Conservation (phyloP, 2,329 filamentous ascomycete species). For the Curvularia lunata region DNA sequence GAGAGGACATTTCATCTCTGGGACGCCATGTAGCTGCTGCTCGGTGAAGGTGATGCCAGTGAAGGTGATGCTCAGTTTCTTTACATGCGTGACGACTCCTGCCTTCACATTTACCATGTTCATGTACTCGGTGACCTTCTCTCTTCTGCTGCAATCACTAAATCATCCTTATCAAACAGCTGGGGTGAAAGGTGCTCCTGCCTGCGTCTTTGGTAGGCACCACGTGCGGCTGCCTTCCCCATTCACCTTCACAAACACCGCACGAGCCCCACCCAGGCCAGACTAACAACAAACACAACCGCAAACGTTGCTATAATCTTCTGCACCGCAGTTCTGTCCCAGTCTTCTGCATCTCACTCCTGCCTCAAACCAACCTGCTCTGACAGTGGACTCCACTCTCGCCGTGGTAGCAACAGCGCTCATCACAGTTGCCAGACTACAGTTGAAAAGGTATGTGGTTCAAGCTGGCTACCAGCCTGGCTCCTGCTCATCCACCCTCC, state of each 20-base stretch:
- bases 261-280: background rate
- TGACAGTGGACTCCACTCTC: background rate
- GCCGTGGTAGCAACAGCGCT: background rate
- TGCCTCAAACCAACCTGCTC: background rate
- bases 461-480: too few relatives aligned
- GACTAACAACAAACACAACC: background rate
- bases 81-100: background rate
- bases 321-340: too few relatives aligned
- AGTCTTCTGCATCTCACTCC: background rate
- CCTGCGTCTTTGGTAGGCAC: constrained; percentile 2
- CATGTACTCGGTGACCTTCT: background rate
- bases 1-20: background rate
- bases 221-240: constrained; percentile 5
- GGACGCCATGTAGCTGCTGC: background rate
- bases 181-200: constrained; percentile 1
- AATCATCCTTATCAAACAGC: background rate
- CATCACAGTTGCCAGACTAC: background rate
- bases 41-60: too few relatives aligned
- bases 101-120: background rate
- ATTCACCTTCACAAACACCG: constrained; percentile 1
- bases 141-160: background rate
- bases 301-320: too few relatives aligned
- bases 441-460: background rate
- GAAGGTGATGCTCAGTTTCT: too few relatives aligned
- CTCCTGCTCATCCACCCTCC: too few relatives aligned